Evolutionary conservation across 2,329 filamentous ascomycete genomes (phyloP).

Genomic region (Fusarium sp.): DNA sequence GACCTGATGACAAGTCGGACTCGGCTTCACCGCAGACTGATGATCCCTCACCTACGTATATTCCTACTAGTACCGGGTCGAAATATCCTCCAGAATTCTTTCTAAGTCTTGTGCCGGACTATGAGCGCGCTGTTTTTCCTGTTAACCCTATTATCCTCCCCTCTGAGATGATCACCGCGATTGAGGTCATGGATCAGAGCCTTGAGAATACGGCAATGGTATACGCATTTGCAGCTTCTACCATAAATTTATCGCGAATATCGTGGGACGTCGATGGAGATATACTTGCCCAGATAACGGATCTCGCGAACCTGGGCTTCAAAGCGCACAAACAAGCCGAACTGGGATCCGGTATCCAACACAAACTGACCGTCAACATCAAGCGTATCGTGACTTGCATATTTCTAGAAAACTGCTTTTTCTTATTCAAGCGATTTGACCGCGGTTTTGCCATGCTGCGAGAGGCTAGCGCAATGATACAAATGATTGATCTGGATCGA

Average conservation of each 20-base stretch:
- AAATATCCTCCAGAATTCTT: constrained; percentile 52
- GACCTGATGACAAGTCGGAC: constrained; percentile 33
- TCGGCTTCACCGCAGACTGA: constrained; percentile 26
- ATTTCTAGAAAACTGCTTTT: constrained; percentile 66
- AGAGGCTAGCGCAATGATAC: constrained; percentile 59
- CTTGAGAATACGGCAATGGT: constrained; percentile 55
- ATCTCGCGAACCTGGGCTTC: constrained; percentile 46
- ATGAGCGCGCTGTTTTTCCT: constrained; percentile 55
- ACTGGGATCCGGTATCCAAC: constrained; percentile 48
- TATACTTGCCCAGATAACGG: constrained; percentile 50
- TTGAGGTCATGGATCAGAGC: constrained; percentile 52
- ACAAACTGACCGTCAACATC: constrained; percentile 57
- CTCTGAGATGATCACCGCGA: constrained; percentile 51
- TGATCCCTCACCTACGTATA: constrained; percentile 11
- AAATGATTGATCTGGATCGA: constrained; percentile 38
- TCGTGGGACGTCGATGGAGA: constrained; percentile 50
- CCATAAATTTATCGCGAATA: constrained; percentile 54
- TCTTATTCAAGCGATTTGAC: constrained; percentile 63
- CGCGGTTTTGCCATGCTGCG: constrained; percentile 64
- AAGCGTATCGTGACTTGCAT: constrained; percentile 63
- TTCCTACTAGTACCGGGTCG: constrained; percentile 22
- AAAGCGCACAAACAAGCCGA: constrained; percentile 50
- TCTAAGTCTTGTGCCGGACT: constrained; percentile 51
- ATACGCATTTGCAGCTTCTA: constrained; percentile 55
- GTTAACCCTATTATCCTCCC: constrained; percentile 54